Evolutionary conservation across 768 basidiomycete genomes (phyloP), one percentile per base, ranked within the genome.

Genomic region (Calvatia gigantea): DNA sequence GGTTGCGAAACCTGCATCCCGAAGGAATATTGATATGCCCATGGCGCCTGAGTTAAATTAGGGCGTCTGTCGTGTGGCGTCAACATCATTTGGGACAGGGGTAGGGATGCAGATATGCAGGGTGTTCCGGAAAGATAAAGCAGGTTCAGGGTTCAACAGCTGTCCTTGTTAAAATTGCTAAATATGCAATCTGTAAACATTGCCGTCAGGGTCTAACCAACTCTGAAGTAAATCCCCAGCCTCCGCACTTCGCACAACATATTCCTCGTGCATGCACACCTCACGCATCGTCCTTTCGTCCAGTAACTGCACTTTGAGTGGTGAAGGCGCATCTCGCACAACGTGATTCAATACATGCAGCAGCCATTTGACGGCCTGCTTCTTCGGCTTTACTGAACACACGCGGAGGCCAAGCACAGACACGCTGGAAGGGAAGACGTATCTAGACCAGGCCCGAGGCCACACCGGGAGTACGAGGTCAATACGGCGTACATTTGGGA

Each of bases 201-300:
- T 19, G 14, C 46, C 54, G 19, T 56, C 37, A 4, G 46, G 47
- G 5, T 48, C 54, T 19, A 56, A 29, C 54, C 54, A 56, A 8
- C 17, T 12, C 19, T 39, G 9, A 8, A 48, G 44, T 17, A 56
- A 19, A n/a, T 48, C 11, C 9, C 39, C 5, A 6, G 31, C 28
- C 28, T 19, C 31, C 8, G 45, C 33, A 25, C 44, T 11, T 5
- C 6, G 38, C 19, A 31, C 29, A 4, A 55, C 15, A 41, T 32
- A 17, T 4, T 42, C 28, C 21, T 31, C 4, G 8, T 49, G 54
- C 35, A 35, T 6, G 38, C 47, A n/a, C 6, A 56, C 12, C 3
- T 23, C 38, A 8, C 25, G 29, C 29, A 42, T 23, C 23, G 54
- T 56, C 21, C 28, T 41, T 21, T 15, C n/a, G 33, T 56, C 54